A percentile compares a stretch with the other conserved stretches of the same genome.
Evolutionary conservation across 176 grass and related monocot species (phyloP).

Genomic region (Carex pumila): DNA sequence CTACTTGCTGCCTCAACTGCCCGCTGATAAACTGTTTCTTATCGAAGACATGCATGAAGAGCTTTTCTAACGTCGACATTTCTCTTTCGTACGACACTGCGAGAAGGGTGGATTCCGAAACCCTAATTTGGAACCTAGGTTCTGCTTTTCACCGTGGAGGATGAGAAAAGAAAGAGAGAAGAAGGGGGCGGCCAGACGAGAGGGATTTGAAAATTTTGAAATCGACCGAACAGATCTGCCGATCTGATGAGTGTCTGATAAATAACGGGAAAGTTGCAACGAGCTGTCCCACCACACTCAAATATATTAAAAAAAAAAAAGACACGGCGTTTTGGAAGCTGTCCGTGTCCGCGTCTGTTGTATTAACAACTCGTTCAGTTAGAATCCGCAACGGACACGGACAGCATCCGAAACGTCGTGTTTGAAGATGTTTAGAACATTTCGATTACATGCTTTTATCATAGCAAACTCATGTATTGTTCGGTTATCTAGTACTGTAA

Average conservation of each 20-base stretch:
- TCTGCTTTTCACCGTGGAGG: conserved; percentile 21
- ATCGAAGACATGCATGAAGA: conserved; percentile 86
- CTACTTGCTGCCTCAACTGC: conserved; percentile 59
- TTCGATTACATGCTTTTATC: no score
- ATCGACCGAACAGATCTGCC: not conserved
- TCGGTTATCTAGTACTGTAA: no score
- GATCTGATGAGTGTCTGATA: no score
- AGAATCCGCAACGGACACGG: no score
- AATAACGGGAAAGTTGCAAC: no score
- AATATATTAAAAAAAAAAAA: not conserved
- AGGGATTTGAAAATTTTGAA: conserved; percentile 57
- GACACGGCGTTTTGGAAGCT: no score
- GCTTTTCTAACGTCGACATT: conserved; percentile 54
- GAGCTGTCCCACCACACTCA: not conserved
- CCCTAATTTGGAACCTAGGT: conserved; percentile 3
- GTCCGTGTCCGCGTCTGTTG: no score
- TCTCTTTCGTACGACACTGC: conserved; percentile 27
- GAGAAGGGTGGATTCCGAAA: not conserved
- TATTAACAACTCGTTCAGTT: no score
- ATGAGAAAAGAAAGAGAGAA: not conserved
- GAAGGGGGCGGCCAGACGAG: not conserved
- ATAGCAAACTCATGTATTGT: no score
- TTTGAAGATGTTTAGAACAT: no score
- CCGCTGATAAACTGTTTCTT: conserved; percentile 32
- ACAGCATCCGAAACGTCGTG: no score